Percentiles rank a stretch among this genome's conserved stretches.
Conservation (phyloP, 1,284 basidiomycete species). For the Volvariella surrecta region DNA sequence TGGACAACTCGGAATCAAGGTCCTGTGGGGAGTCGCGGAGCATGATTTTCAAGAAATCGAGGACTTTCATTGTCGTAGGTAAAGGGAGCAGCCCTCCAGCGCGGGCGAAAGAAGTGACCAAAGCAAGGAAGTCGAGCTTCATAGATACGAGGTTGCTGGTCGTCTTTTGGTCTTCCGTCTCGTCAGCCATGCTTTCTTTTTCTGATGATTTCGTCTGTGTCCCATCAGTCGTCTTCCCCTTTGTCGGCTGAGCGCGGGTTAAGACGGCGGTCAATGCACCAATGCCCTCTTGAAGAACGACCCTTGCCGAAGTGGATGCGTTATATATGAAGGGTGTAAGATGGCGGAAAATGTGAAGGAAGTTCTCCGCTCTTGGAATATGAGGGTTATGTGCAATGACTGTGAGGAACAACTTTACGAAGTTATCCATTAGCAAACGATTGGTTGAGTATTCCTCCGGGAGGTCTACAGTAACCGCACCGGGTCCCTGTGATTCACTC, state of each 20-base stretch:
- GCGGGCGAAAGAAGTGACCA: slow-evolving; percentile 47
- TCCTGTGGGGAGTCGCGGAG: slow-evolving; percentile 43
- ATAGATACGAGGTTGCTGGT: slow-evolving; percentile 50
- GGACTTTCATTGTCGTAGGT: slow-evolving; percentile 36
- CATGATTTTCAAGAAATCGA: slow-evolving; percentile 53
- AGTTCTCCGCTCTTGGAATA: slow-evolving; percentile 57
- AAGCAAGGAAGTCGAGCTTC: slow-evolving; percentile 55
- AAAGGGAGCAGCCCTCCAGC: slow-evolving; percentile 48
- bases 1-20: slow-evolving; percentile 31
- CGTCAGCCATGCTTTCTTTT: slow-evolving; percentile 20
- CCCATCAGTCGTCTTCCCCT: slow-evolving; percentile 36
- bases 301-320: slow-evolving; percentile 38
- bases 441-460: slow-evolving; percentile 57
- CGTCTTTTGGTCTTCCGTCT: slow-evolving; percentile 17
- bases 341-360: slow-evolving; percentile 54
- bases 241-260: slow-evolving; percentile 30
- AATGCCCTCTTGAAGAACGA: slow-evolving; percentile 58
- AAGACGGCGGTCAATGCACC: slow-evolving; percentile 58
- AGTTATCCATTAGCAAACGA: slow-evolving; percentile 54
- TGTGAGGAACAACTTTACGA: slow-evolving; percentile 68
- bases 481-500: slow-evolving; percentile 6
- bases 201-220: slow-evolving; percentile 22
- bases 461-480: slow-evolving; percentile 33
- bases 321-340: slow-evolving; percentile 54
- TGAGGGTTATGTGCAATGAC: slow-evolving; percentile 73